Percentiles rank a stretch among this genome's conserved stretches.
These are phyloP conservation scores for Penicillium occitanis DNA, from an alignment of 2,329 filamentous ascomycete species.

Conservation along the genomic window DNA sequence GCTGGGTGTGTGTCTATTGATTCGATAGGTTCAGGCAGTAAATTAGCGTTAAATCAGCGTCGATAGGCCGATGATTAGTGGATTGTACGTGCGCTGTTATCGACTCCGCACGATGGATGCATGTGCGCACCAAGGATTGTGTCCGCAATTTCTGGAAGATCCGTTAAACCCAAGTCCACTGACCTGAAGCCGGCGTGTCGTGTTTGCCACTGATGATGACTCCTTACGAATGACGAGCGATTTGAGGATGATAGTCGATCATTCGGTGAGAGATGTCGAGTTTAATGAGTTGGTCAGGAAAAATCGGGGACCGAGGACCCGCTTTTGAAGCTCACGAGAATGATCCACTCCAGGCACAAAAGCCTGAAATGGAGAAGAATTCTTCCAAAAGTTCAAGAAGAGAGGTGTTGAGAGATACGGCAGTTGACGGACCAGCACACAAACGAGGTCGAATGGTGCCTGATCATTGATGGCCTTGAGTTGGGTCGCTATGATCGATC, in stretches of 20 bases:
- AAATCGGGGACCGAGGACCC: conserved; percentile 13
- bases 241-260: not conserved
- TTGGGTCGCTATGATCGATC: conserved; percentile 11
- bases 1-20: not conserved
- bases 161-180: not conserved
- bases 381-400: not conserved
- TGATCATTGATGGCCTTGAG: conserved; percentile 13
- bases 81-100: conserved; percentile 11
- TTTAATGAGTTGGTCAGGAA: not conserved
- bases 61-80: not conserved
- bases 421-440: not conserved
- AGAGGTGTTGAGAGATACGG: not conserved
- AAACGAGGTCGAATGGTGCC: not conserved
- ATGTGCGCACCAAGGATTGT: not conserved
- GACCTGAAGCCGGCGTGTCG: not conserved
- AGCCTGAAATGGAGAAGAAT: not conserved
- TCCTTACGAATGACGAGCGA: not conserved
- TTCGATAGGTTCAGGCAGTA: not conserved
- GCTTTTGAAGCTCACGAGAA: conserved; percentile 2
- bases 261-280: not conserved
- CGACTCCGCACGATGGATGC: conserved; percentile 5
- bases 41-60: not conserved
- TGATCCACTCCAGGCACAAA: not conserved
- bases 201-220: not conserved
- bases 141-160: not conserved